phyloP scores from a whole-genome alignment of 2,329 filamentous ascomycete genomes.

The Pyrenochaeta sp. region DNA sequence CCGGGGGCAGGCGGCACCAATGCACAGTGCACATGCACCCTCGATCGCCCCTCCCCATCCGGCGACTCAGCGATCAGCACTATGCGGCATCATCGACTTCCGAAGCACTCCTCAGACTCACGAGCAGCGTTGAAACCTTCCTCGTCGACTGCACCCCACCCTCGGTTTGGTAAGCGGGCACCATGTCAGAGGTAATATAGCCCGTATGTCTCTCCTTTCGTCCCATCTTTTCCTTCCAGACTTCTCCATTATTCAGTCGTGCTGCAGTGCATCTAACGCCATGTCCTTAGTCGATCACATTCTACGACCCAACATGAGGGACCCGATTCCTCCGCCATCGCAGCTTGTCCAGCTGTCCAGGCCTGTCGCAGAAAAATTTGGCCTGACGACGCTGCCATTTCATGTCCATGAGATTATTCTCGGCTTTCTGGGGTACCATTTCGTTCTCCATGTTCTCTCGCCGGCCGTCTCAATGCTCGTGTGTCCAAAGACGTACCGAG shows the following conservation, averaged over 20 bases:
- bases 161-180: constrained; percentile 9
- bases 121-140: constrained; percentile 3
- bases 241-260: too few relatives aligned
- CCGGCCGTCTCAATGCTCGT: constrained; percentile 69
- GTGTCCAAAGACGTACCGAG: constrained; percentile 68
- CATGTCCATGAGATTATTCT: constrained; percentile 79
- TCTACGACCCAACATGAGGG: constrained; percentile 64
- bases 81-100: constrained; percentile 12
- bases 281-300: constrained; percentile 29
- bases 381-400: constrained; percentile 72
- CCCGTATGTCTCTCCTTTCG: constrained; percentile 9
- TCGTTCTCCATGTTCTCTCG: constrained; percentile 72
- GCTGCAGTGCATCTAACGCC: too few relatives aligned
- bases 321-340: constrained; percentile 71
- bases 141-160: constrained; percentile 7
- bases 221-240: background rate
- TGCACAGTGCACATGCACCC: too few relatives aligned
- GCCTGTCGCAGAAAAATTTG: constrained; percentile 69
- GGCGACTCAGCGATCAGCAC: constrained; percentile 13
- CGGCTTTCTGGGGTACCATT: constrained; percentile 71
- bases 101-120: constrained; percentile 13
- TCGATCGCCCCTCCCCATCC: constrained; percentile 17
- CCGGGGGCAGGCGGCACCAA: too few relatives aligned
- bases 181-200: constrained; percentile 8
- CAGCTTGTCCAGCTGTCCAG: constrained; percentile 64